Evolutionary conservation across 2,329 filamentous ascomycete genomes (phyloP).

Genomic region (Colletotrichum cordylinicola): DNA sequence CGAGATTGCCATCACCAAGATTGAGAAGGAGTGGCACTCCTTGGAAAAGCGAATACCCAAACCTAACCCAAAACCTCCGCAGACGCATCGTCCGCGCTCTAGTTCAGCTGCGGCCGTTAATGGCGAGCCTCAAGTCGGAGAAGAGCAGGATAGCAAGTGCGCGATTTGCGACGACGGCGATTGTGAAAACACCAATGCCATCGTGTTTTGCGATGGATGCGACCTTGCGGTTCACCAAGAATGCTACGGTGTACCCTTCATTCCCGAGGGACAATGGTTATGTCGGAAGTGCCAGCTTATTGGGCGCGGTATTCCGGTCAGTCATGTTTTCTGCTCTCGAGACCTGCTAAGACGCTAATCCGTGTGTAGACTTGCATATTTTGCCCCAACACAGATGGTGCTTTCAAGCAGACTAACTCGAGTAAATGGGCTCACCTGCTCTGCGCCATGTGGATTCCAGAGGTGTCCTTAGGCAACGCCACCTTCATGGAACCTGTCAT

Average conservation of each 20-base stretch:
- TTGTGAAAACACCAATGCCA: slow-evolving; percentile 98
- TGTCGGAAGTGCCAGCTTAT: slow-evolving; percentile 97
- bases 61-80: slow-evolving; percentile 92
- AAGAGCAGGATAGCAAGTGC: slow-evolving; percentile 97
- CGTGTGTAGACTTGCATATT: slow-evolving; percentile 84
- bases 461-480: slow-evolving; percentile 92
- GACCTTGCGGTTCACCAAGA: slow-evolving; percentile 98
- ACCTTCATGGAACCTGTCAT: slow-evolving; percentile 99
- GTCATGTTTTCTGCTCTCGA: slow-evolving; percentile 26
- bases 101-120: slow-evolving; percentile 96
- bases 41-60: slow-evolving; percentile 97
- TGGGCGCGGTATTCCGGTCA: slow-evolving; percentile 84
- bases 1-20: slow-evolving; percentile 97
- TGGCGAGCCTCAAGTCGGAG: slow-evolving; percentile 84
- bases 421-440: slow-evolving; percentile 97
- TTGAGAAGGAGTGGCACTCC: slow-evolving; percentile 98
- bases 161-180: slow-evolving; percentile 99
- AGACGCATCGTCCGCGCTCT: slow-evolving; percentile 90
- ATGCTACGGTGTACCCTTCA: slow-evolving; percentile 98
- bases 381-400: slow-evolving; percentile 95
- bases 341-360: not conserved
- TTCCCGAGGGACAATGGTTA: slow-evolving; percentile 97
- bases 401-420: slow-evolving; percentile 97
- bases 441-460: slow-evolving; percentile 98
- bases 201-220: slow-evolving; percentile 98